Base-by-base conservation (phyloP, 371 early-diverging fungal species). In the Syncephalastrum racemosum region DNA sequence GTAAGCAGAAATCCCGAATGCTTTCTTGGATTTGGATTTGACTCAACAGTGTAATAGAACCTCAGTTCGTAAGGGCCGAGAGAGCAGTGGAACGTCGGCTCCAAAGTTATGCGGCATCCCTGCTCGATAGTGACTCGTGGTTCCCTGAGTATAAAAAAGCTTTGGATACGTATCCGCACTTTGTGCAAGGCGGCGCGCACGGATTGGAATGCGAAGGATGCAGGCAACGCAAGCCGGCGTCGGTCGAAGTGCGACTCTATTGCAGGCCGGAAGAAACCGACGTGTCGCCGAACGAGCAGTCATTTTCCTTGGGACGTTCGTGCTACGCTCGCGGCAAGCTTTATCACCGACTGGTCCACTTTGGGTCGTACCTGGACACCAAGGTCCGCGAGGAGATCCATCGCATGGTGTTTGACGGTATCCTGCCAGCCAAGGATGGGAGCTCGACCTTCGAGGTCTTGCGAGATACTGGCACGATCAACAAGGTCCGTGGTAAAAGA, bases 121-220 rank as follows among this genome's bases (percentile, higher is more conserved):
- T 58, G 23, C 27, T 63, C 27, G 46, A 58, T 18, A 63, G 63
- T 54, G 63, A 63, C 54, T 58, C 63, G 42, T 63, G 63, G 63
- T 40, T 47, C n/a, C 58, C 63, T 4, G n/a, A 50, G 8, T 63
- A 58, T 46, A 63, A 63, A 58, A 40, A 41, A 18, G 63, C 63
- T 16, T 50, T 63, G 58, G 63, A 63, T 56, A 41, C 22, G 13
- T 58, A 54, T 45, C 58, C 63, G 4, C 8, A 8, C 20, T 4
- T 23, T 50, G 25, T 18, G 20, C 14, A 4, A 4, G 22, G 48
- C 14, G 44, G 15, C 18, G 27, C 27, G 27, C 27, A 27, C 27
- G 53, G 43, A 20, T 25, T 41, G 18, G 50, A 47, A 15, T 63
- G 63, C 23, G 58, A 58, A 54, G 63, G 63, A 14, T 63, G 63